Evolutionary conservation across 2,329 filamentous ascomycete species (phyloP).

Genomic region (Podosphaera leucotricha): DNA sequence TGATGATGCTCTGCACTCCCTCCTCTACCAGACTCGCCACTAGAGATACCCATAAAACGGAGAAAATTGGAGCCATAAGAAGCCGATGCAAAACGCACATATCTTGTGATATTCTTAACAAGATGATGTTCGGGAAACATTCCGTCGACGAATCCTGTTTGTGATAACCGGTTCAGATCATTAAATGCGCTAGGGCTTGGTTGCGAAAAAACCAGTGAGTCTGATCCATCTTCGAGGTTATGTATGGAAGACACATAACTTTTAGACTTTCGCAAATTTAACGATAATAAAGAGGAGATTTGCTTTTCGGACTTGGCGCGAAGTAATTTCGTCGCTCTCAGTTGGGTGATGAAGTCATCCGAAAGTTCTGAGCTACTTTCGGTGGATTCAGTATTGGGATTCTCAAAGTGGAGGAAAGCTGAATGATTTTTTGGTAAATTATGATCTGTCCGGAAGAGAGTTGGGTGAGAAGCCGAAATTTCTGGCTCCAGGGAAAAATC

Average conservation of each 20-base stretch:
- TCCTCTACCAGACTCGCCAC: constrained; percentile 22
- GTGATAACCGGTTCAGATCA: constrained; percentile 11
- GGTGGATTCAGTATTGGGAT: constrained; percentile 4
- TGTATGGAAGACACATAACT: constrained; percentile 28
- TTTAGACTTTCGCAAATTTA: constrained; percentile 8
- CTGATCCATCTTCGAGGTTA: constrained; percentile 25
- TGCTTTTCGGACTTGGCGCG: constrained; percentile 18
- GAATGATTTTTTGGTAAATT: neutral
- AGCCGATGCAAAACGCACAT: constrained; percentile 42
- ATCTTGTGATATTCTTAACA: constrained; percentile 36
- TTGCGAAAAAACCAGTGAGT: constrained; percentile 11
- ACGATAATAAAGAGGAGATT: constrained; percentile 8
- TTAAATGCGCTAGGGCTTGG: constrained; percentile 16
- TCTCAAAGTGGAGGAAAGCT: neutral
- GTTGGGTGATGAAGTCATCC: constrained; percentile 14
- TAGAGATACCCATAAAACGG: constrained; percentile 37
- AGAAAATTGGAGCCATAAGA: constrained; percentile 41
- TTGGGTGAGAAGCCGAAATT: too few relatives aligned
- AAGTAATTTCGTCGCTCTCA: constrained; percentile 13
- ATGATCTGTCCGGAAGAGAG: neutral
- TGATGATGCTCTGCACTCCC: constrained; percentile 21
- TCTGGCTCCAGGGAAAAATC: too few relatives aligned
- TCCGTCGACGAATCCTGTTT: constrained; percentile 29
- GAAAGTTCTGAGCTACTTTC: constrained; percentile 24
- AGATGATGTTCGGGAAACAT: constrained; percentile 36